Evolutionary conservation across 2,329 filamentous ascomycete genomes (phyloP), one percentile per base, ranked within the genome.

Genomic region (Ophioceras dolichostomum): DNA sequence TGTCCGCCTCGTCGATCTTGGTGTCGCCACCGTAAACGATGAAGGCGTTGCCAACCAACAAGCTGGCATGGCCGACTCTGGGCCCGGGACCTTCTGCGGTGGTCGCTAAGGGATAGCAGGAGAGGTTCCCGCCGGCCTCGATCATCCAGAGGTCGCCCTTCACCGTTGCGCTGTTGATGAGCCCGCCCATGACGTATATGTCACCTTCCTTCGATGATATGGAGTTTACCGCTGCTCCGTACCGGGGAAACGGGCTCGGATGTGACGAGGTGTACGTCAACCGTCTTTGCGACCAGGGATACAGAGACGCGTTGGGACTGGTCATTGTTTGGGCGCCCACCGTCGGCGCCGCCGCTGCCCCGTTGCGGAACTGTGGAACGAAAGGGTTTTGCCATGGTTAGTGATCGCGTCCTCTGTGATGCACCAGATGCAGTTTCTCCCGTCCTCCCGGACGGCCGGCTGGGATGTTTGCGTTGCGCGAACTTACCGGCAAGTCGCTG

Each of bases 11-110:
- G 39, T 95, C 87, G 55, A 94, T 82, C 60, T 98, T 98, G 36
- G 91, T 98, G 58, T 98, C 93, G 54, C 91, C 91, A 35, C 91
- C 93, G 54, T 96, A 98, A 10, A 98, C 91, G 48, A 98, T 98
- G 57, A 96, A 98, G 1, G 91, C 91, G 59, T 98, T 98, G 40
- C 93, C 93, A 38, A 98, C 91, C 13, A 98, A 70, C 51, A 98
- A 67, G 65, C 88, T 93, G 16, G 89, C 73, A 62, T 98, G 91
- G 4, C 91, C 91, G 37, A 98, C 91, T 63, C 91, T 76, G 2
- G 93, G 91, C 4, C 91, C 88, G 2, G 91, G 93, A 0, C 91
- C 91, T 59, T 98, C 91, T 16, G 87, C 83, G 1, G 87, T 91
- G 1, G 91, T 95, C 10, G 83, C 76, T 39, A 98, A 76, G 18